Evolutionary conservation across 257 asterid genomes (phyloP), one percentile per base, ranked within the genome.

Genomic region (Salvia splendens): DNA sequence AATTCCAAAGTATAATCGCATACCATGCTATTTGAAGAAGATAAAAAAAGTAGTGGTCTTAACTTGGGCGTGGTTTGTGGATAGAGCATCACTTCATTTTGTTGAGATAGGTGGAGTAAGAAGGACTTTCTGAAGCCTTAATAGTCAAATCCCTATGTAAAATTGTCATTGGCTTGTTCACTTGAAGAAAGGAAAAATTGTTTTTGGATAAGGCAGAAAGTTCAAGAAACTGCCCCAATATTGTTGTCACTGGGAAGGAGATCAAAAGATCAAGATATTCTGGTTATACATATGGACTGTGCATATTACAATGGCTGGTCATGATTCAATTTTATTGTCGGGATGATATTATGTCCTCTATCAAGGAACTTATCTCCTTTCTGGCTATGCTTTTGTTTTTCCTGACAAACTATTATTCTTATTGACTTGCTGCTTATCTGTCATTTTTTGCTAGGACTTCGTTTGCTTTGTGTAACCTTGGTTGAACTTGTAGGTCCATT

Each of bases 401-500:
- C 32, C 28, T 2, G 30, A 24, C 65, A 6, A 60, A 52, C 36
- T 14, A 9, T 24, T 65, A 5, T 36, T 49, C 63, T 73, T 35
- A 52, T 51, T 61, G 56, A 58, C 66, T 28, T 54, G 70, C 49
- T 46, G 32, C 67, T 65, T 11, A 12, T 41, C 61, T 38, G 67
- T 15, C 73, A 52, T 14, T 59, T 60, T 40, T 60, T 4, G 17
- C 20, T 10, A 33, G 49, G 63, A 54, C 55, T 41, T 57, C 16
- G 46, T n/a, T 69, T 66, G 45, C 58, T 38, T 35, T 54, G 14
- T 74, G 63, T 45, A 61, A 51, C 61, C 56, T 61, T 64, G 67
- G 64, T 68, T 81, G 35, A 59, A 68, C 62, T 60, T 42, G 36
- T 70, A 35, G 74, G 55, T 61, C 2, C 40, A 3, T 40, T 24